Conservation (phyloP, 1,284 basidiomycete species). For the Cryptococcus wingfieldii region DNA sequence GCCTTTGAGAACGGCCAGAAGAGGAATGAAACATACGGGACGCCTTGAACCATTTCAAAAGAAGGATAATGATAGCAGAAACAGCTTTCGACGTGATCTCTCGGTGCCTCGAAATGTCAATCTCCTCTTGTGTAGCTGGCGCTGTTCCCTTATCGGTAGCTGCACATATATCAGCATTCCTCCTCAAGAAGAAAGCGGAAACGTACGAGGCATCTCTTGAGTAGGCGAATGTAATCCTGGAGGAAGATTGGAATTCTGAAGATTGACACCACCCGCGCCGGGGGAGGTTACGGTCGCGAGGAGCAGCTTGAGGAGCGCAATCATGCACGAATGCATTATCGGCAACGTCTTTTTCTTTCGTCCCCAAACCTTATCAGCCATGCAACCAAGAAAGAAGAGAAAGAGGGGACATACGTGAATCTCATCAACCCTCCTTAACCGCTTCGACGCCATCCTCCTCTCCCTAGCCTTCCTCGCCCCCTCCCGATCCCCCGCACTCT, state of each 20-base stretch:
- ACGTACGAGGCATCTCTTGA: slow-evolving; percentile 58
- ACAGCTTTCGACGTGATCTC: slow-evolving; percentile 98
- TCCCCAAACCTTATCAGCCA: background rate
- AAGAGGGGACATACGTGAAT: slow-evolving; percentile 67
- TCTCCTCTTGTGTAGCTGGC: slow-evolving; percentile 81
- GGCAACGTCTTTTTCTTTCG: slow-evolving; percentile 63
- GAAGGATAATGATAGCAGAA: slow-evolving; percentile 84
- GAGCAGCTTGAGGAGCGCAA: slow-evolving; percentile 81
- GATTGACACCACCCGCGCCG: slow-evolving; percentile 53
- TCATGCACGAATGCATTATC: slow-evolving; percentile 75
- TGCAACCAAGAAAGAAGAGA: background rate
- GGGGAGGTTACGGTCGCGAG: slow-evolving; percentile 82
- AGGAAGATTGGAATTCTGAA: slow-evolving; percentile 56
- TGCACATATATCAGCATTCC: background rate
- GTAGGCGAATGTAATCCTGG: slow-evolving; percentile 55
- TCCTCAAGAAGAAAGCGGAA: background rate
- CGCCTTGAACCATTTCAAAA: slow-evolving; percentile 97
- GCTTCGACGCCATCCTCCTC: slow-evolving; percentile 69
- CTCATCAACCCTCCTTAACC: slow-evolving; percentile 78
- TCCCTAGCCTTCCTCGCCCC: slow-evolving; percentile 65
- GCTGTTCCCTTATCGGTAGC: slow-evolving; percentile 50
- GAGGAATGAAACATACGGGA: slow-evolving; percentile 64
- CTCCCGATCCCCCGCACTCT: slow-evolving; percentile 49
- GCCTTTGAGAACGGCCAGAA: background rate
- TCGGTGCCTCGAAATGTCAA: slow-evolving; percentile 90